Base-by-base conservation (phyloP, 352 stramenopile genomes). In the Phytopythium delawarense region DNA sequence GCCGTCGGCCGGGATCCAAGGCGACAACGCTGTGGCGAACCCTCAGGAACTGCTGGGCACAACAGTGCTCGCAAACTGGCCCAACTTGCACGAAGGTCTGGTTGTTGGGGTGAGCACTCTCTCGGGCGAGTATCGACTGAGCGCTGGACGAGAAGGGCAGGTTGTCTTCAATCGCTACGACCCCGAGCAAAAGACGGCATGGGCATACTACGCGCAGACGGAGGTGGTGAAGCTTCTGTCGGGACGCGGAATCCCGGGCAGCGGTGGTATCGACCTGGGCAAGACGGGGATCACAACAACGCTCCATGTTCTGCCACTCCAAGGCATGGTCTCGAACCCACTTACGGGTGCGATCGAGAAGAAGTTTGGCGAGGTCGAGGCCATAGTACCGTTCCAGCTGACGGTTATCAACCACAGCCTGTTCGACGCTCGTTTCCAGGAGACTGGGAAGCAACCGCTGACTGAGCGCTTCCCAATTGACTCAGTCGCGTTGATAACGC, bases 51-150 rank as follows among this genome's bases (percentile, higher is more conserved):
- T 94, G 2, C 60, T 94, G 12, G 79, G 83, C 1, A 79, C 72
- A 35, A 91, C 74, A 0, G 79, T 99, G 5, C 92, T 98, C 63
- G 93, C 99, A 7, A 99, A 99, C 77, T 99, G 96, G 92, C 97
- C 97, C 4, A 98, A 99, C 72, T 88, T 99, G 76, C 96, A 99
- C 67, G 97, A 99, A 81, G 96, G 89, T 7, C 89, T 85, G 34
- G 88, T 98, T 44, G 77, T 96, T 18, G 86, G 74, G 54, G 70
- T 97, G 20, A 93, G 76, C 60, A 87, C 66, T 7, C 66, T 88
- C 1, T 71, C 80, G 21, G 85, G 80, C 9, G 78, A 86, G 64
- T 88, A 81, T 62, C 78, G 80, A n/a, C 56, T 82, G 21, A 76
- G 79, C 23, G 65, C 52, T 39, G 63, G 25, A 12, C 21, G 34